phyloP scores from a whole-genome alignment of 805 yeast genomes.

The Zygotorulaspora florentina region DNA sequence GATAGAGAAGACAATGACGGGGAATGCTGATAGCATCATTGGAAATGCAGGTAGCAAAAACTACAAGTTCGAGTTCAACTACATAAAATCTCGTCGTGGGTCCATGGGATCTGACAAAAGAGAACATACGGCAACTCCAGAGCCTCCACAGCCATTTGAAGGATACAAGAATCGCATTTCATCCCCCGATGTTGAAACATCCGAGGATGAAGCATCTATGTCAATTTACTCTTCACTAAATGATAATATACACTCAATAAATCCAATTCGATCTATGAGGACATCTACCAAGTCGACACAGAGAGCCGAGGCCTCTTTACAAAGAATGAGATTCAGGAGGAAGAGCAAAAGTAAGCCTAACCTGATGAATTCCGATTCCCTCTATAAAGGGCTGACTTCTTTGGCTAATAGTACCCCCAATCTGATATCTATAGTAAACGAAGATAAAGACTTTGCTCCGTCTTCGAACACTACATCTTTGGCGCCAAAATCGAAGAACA shows the following conservation, averaged over 20 bases:
- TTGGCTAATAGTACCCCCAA: constrained; percentile 35
- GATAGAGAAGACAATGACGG: constrained; percentile 11
- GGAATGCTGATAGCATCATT: constrained; percentile 18
- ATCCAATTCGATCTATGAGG: constrained; percentile 36
- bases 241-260: constrained; percentile 33
- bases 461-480: constrained; percentile 7
- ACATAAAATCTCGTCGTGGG: constrained; percentile 14
- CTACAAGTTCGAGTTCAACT: constrained; percentile 34
- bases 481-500: constrained; percentile 8
- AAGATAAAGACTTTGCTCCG: constrained; percentile 16
- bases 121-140: constrained; percentile 1
- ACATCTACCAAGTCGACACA: constrained; percentile 47
- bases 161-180: constrained; percentile 3
- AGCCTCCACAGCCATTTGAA: constrained; percentile 5
- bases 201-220: constrained; percentile 67
- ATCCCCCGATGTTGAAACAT: constrained; percentile 23
- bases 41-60: constrained; percentile 29
- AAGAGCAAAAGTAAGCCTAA: constrained; percentile 45
- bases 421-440: constrained; percentile 23
- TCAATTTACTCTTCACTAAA: constrained; percentile 57
- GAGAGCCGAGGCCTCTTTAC: constrained; percentile 61
- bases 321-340: constrained; percentile 56
- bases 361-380: constrained; percentile 27
- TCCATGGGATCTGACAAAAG: constrained; percentile 6
- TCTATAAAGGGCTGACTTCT: constrained; percentile 21